Evolutionary conservation across 1,139 yeast genomes (phyloP).

Genomic region (Blastobotrys capitulatus): DNA sequence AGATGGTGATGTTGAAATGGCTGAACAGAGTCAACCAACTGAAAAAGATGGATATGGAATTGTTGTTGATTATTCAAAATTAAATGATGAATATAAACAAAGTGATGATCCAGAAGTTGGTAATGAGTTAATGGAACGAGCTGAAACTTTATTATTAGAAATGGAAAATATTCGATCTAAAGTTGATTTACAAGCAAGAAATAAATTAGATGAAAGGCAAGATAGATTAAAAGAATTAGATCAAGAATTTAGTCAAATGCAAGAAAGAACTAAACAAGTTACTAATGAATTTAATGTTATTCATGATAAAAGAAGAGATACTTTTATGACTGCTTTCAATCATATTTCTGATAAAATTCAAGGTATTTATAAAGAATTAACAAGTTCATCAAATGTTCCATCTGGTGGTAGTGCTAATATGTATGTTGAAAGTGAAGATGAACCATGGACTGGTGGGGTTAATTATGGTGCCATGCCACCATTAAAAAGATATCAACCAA

Average conservation of each 20-base stretch:
- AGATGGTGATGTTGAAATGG: slow-evolving; percentile 21
- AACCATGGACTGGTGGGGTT: slow-evolving; percentile 71
- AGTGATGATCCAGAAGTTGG: slow-evolving; percentile 32
- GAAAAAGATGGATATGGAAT: slow-evolving; percentile 37
- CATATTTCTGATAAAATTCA: slow-evolving; percentile 74
- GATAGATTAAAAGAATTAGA: slow-evolving; percentile 56
- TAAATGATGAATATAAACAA: slow-evolving; percentile 41
- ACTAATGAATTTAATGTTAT: slow-evolving; percentile 55
- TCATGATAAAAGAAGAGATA: slow-evolving; percentile 52
- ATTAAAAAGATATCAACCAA: slow-evolving; percentile 84
- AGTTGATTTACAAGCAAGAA: slow-evolving; percentile 56
- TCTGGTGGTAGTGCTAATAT: slow-evolving; percentile 88
- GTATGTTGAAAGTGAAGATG: slow-evolving; percentile 83
- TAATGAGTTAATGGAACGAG: slow-evolving; percentile 40
- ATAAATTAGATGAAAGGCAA: slow-evolving; percentile 68
- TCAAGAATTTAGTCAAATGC: slow-evolving; percentile 56
- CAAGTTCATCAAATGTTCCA: slow-evolving; percentile 54
- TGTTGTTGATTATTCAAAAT: slow-evolving; percentile 51
- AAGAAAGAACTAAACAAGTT: slow-evolving; percentile 55
- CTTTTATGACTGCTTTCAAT: slow-evolving; percentile 67
- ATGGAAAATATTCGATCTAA: slow-evolving; percentile 70
- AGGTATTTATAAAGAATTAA: slow-evolving; percentile 78
- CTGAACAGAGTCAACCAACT: slow-evolving; percentile 14
- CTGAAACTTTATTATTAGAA: slow-evolving; percentile 50
- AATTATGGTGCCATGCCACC: slow-evolving; percentile 97